Conservation (phyloP, 805 yeast genomes). For the Spencermartinsiella europaea region DNA sequence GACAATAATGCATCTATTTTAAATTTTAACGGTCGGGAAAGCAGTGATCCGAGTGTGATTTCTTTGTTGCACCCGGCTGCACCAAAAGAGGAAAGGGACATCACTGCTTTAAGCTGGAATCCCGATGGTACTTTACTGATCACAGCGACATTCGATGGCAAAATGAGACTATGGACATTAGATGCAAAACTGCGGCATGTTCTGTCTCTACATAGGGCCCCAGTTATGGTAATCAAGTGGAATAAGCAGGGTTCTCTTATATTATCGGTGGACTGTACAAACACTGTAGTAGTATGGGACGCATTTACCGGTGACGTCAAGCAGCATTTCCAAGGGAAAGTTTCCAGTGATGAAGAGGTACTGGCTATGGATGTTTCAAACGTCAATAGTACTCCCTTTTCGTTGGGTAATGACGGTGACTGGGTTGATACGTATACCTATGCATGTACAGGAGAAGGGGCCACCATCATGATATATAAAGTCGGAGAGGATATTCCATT, state of each 20-base stretch:
- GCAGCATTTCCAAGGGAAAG: conserved; percentile 16
- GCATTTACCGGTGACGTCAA: conserved; percentile 44
- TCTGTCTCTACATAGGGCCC: conserved; percentile 44
- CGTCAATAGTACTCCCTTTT: conserved; percentile 1
- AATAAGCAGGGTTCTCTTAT: conserved; percentile 49
- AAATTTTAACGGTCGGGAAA: background rate
- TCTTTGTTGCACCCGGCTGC: conserved; percentile 12
- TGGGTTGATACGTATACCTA: conserved; percentile 71
- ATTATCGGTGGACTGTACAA: conserved; percentile 55
- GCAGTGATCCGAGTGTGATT: conserved; percentile 1
- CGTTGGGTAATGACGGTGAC: conserved; percentile 50
- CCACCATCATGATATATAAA: conserved; percentile 52
- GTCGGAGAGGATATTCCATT: conserved; percentile 43
- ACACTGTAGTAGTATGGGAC: conserved; percentile 62
- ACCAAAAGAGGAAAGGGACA: conserved; percentile 19
- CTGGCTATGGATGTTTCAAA: background rate
- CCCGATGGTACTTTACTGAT: conserved; percentile 57
- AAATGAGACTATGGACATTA: conserved; percentile 69
- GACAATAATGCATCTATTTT: conserved; percentile 2
- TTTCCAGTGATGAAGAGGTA: conserved; percentile 1
- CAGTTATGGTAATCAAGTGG: conserved; percentile 60
- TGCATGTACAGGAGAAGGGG: conserved; percentile 59
- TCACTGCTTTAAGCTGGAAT: conserved; percentile 51
- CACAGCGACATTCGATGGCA: conserved; percentile 67
- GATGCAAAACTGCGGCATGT: conserved; percentile 62